These are phyloP conservation scores for Microcos paniculata DNA, from an alignment of 345 rosid genomes.

Conservation along the genomic window DNA sequence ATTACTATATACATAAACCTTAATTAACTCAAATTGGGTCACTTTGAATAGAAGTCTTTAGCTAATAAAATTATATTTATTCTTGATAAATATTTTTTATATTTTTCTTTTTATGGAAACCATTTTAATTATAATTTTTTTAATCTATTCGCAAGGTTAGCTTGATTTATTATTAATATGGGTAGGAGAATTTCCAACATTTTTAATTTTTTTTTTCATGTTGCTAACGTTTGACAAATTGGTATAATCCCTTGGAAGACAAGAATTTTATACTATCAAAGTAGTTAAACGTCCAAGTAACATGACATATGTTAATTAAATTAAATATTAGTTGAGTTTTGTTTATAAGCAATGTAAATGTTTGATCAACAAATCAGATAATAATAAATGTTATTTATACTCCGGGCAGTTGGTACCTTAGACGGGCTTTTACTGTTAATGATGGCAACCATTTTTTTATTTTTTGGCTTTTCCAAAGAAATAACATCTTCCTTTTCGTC, in stretches of 20 bases:
- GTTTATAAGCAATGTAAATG: not conserved
- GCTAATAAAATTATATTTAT: not conserved
- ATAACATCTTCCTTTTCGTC: too few species aligned
- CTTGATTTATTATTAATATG: not conserved
- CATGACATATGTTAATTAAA: not conserved
- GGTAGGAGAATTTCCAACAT: not conserved
- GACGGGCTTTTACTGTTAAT: not conserved
- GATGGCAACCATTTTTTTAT: not conserved
- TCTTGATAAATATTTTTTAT: not conserved
- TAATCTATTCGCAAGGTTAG: not conserved
- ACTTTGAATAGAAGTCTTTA: not conserved
- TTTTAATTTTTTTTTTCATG: not conserved
- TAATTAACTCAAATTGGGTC: not conserved
- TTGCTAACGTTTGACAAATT: not conserved
- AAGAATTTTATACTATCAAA: not conserved
- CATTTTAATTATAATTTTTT: not conserved
- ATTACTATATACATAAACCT: not conserved
- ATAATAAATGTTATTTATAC: too few species aligned
- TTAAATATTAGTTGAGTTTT: not conserved
- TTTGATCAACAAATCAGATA: not conserved
- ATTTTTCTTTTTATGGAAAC: not conserved
- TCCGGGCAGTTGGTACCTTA: not conserved
- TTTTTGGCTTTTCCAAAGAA: slow-evolving; percentile 13
- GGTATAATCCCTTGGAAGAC: not conserved
- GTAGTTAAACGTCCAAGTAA: not conserved